These are phyloP conservation scores for Coccinonectria pachysandricola DNA, from an alignment of 2,329 filamentous ascomycete genomes.

Conservation along the genomic window DNA sequence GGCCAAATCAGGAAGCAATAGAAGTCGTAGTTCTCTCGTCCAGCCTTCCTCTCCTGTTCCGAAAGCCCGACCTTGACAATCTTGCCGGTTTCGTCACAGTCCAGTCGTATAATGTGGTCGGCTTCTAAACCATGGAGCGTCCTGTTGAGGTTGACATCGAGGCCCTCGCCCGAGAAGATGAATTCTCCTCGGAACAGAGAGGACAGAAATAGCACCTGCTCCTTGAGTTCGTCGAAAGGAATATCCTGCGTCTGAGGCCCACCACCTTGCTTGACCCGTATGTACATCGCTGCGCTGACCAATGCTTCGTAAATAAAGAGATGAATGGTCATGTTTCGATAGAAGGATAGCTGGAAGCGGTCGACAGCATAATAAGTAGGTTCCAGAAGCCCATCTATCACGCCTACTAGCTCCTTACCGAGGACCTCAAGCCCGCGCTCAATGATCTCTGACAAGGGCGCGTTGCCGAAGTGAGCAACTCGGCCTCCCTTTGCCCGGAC, in stretches of 20 bases:
- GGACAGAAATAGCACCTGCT: slow-evolving; percentile 82
- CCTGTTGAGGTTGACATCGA: slow-evolving; percentile 68
- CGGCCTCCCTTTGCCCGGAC: slow-evolving; percentile 80
- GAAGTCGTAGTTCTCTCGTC: slow-evolving; percentile 93
- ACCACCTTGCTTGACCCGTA: slow-evolving; percentile 81
- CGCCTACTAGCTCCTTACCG: slow-evolving; percentile 77
- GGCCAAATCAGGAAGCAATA: slow-evolving; percentile 99
- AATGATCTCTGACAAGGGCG: slow-evolving; percentile 70
- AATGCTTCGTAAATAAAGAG: slow-evolving; percentile 90
- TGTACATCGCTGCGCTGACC: slow-evolving; percentile 85
- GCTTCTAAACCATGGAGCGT: slow-evolving; percentile 68
- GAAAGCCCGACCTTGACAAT: slow-evolving; percentile 65
- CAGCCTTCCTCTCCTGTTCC: slow-evolving; percentile 62
- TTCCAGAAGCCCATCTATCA: slow-evolving; percentile 70
- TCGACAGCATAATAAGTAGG: slow-evolving; percentile 93
- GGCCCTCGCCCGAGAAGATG: slow-evolving; percentile 83
- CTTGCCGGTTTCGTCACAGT: slow-evolving; percentile 42
- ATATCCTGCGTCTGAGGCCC: slow-evolving; percentile 73
- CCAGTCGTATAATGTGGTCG: slow-evolving; percentile 66
- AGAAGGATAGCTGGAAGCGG: slow-evolving; percentile 93
- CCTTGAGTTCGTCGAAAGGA: slow-evolving; percentile 58
- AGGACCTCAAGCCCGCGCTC: slow-evolving; percentile 86
- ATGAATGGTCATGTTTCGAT: slow-evolving; percentile 98
- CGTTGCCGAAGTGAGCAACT: slow-evolving; percentile 83
- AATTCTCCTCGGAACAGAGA: slow-evolving; percentile 94